Evolutionary conservation across 257 asterid genomes (phyloP).

Genomic region (Anisodus tanguticus): DNA sequence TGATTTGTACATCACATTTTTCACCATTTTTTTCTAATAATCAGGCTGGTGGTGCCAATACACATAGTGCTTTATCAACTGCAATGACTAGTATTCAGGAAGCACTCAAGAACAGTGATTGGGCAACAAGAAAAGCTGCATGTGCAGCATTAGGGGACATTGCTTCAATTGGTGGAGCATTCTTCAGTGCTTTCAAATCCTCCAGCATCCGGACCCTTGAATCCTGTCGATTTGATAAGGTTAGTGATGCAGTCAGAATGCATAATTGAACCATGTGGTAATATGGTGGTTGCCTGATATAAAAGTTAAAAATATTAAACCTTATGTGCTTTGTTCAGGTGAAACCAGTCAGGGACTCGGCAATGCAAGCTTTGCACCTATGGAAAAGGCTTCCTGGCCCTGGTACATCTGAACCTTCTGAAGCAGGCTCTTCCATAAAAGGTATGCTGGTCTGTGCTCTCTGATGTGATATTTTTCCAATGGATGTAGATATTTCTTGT

Average conservation of each 20-base stretch:
- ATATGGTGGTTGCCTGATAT: constrained; percentile 31
- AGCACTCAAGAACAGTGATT: constrained; percentile 77
- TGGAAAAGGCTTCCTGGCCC: constrained; percentile 83
- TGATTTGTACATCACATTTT: constrained; percentile 12
- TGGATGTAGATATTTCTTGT: neutral
- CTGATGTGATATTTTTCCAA: constrained; percentile 22
- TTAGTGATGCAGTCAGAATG: constrained; percentile 35
- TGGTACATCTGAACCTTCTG: constrained; percentile 85
- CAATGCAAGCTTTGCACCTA: constrained; percentile 83
- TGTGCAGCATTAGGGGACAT: constrained; percentile 81
- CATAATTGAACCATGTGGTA: constrained; percentile 27
- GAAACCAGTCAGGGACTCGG: constrained; percentile 90
- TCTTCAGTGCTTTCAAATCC: constrained; percentile 63
- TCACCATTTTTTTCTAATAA: constrained; percentile 35
- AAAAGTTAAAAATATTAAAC: constrained; percentile 30
- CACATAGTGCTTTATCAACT: constrained; percentile 60
- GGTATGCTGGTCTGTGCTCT: constrained; percentile 49
- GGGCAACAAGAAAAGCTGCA: constrained; percentile 94
- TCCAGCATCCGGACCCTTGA: constrained; percentile 80
- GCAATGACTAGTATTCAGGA: constrained; percentile 86
- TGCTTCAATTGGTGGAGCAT: constrained; percentile 78
- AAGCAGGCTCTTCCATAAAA: constrained; percentile 82
- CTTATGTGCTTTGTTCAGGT: constrained; percentile 54
- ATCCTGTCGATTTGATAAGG: constrained; percentile 97
- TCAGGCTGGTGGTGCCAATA: constrained; percentile 93